Evolutionary conservation across 805 yeast genomes (phyloP), one percentile per base, ranked within the genome.

Genomic region (Metschnikowia gelsemii): DNA sequence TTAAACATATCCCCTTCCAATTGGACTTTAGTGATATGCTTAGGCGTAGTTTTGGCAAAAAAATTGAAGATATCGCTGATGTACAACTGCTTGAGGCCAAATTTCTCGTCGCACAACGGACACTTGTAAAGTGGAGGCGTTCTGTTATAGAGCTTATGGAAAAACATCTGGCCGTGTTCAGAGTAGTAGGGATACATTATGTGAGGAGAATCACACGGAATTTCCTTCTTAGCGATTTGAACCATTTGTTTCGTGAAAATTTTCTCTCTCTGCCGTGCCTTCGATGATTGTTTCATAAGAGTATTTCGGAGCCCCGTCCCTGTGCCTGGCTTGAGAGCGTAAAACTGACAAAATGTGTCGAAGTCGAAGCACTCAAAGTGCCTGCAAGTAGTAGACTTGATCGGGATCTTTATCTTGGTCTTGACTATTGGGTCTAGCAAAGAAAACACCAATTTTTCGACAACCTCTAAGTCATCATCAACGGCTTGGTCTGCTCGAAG

Each of bases 291-390:
- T 25, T 50, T 47, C 17, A 62, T 50, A 30, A 70, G 47, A 3
- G 58, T 62, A 34, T 57, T 62, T 30, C 54, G 56, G 2, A 63
- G 47, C 2, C 50, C 40, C 9, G 36, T 39, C 32, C 50, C 47
- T 7, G 60, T 52, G 1, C 66, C 66, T 3, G 46, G 49, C 11
- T 68, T 61, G 4, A 70, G 57, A 21, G 57, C 63, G 46, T 68
- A 63, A 46, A 68, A 68, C 13, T 58, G 40, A 48, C 75, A 70
- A 40, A 70, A 70, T 28, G 54, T 66, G 9, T 68, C 67, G 38
- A 61, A 66, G 43, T 70, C 75, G 52, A 70, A 70, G 50, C 75
- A 70, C 54, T 68, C 74, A 46, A 70, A 68, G 46, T 70, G 75
- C 22, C 49, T 49, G 47, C 75, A 70, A 0, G 45, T 41, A 7